These are phyloP conservation scores for Botrytis sinoallii DNA, from an alignment of 2,329 filamentous ascomycete genomes.

Conservation along the genomic window DNA sequence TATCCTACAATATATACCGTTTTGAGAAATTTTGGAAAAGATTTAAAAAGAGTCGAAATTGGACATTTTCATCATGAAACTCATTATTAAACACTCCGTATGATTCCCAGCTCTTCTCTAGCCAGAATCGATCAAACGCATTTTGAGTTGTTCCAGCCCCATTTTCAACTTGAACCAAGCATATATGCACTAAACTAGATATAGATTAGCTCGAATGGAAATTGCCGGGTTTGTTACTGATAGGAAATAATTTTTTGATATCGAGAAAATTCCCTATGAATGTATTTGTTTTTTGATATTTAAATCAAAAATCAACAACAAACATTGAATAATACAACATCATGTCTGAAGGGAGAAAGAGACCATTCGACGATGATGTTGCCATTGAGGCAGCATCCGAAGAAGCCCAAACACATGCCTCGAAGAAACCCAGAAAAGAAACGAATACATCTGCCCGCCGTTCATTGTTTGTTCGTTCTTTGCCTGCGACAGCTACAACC, in stretches of 20 bases:
- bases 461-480: constrained; percentile 86
- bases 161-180: background rate
- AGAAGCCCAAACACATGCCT: constrained; percentile 35
- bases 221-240: background rate
- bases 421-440: constrained; percentile 58
- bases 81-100: background rate
- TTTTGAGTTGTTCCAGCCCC: background rate
- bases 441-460: constrained; percentile 48
- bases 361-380: constrained; percentile 29
- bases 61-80: background rate
- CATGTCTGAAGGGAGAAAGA: constrained; percentile 30
- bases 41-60: background rate
- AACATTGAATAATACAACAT: constrained; percentile 18
- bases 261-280: constrained; percentile 12
- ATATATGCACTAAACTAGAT: background rate
- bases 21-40: background rate
- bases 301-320: background rate
- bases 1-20: background rate
- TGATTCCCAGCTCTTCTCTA: background rate
- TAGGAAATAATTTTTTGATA: constrained; percentile 18
- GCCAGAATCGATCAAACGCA: background rate
- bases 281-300: background rate
- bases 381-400: constrained; percentile 21
- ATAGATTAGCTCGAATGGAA: background rate
- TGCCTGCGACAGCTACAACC: constrained; percentile 74